Evolutionary conservation across 2,329 filamentous ascomycete species (phyloP).

Genomic region (Westerdykella ornata): DNA sequence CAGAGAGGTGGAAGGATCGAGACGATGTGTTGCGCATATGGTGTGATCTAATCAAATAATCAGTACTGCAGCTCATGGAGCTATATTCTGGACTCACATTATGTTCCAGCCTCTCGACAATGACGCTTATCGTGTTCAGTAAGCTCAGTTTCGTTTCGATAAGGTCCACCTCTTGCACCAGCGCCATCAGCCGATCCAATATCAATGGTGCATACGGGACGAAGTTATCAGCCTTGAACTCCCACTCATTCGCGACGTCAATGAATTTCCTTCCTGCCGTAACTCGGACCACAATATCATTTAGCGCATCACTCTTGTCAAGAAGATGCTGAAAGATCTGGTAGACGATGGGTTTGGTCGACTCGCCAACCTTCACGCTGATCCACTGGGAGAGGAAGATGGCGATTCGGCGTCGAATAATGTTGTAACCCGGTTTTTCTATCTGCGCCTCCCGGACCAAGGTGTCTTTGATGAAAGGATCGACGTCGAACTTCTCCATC

Average conservation of each 20-base stretch:
- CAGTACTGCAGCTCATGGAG: conserved; percentile 3
- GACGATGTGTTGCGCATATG: conserved; percentile 74
- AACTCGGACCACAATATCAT: conserved; percentile 86
- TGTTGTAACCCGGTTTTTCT: conserved; percentile 60
- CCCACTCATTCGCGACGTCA: conserved; percentile 74
- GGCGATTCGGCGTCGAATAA: conserved; percentile 78
- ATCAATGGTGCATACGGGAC: conserved; percentile 69
- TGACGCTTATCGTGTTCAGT: conserved; percentile 73
- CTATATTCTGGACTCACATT: conserved; percentile 44
- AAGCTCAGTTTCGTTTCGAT: conserved; percentile 88
- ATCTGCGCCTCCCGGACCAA: conserved; percentile 74
- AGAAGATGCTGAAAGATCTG: conserved; percentile 85
- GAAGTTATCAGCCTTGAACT: conserved; percentile 68
- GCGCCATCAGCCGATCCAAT: conserved; percentile 63
- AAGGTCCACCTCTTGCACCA: conserved; percentile 73
- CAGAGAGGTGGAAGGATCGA: conserved; percentile 72
- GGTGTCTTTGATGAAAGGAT: conserved; percentile 66
- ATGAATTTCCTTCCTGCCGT: conserved; percentile 83
- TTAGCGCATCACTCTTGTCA: conserved; percentile 66
- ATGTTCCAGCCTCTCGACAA: conserved; percentile 75
- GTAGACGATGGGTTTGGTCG: conserved; percentile 69
- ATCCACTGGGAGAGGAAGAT: conserved; percentile 90
- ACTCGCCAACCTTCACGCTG: conserved; percentile 62
- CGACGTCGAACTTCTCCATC: conserved; percentile 71
- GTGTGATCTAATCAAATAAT: conserved; percentile 44